These are phyloP conservation scores for Cystobasidium ongulense DNA, from an alignment of 768 basidiomycete genomes.

Conservation along the genomic window DNA sequence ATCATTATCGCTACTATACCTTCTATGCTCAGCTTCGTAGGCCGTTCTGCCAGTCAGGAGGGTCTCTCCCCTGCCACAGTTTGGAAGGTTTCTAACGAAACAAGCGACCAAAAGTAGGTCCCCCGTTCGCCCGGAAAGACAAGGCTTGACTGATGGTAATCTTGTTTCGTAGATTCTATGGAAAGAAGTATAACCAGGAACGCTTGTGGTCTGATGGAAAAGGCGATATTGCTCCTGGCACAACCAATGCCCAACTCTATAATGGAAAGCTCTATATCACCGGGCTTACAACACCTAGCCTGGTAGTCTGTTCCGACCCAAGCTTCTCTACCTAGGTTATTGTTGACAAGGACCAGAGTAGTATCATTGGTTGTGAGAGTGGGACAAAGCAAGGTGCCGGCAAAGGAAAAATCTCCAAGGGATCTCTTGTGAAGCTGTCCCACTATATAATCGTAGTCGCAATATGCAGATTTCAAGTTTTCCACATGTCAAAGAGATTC, in stretches of 20 bases:
- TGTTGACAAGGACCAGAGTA: too few species aligned
- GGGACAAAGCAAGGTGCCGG: too few species aligned
- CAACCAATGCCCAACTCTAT: constrained; percentile 54
- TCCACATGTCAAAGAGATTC: too few species aligned
- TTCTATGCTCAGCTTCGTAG: constrained; percentile 44
- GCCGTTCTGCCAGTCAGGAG: constrained; percentile 12
- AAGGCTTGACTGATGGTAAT: constrained; percentile 44
- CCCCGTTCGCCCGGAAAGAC: constrained; percentile 48
- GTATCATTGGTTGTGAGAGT: too few species aligned
- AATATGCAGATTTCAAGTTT: too few species aligned
- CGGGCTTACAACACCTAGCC: constrained; percentile 50
- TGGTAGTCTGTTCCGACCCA: constrained; percentile 13
- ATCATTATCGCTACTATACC: constrained; percentile 58
- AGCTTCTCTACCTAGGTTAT: neutral
- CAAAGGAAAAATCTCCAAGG: too few species aligned
- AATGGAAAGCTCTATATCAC: constrained; percentile 48
- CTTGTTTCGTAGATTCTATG: constrained; percentile 27
- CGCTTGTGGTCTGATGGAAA: constrained; percentile 61
- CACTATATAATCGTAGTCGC: too few species aligned
- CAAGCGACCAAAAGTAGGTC: constrained; percentile 47
- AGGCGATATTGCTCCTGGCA: constrained; percentile 54
- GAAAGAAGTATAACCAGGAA: constrained; percentile 26
- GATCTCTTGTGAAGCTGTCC: too few species aligned
- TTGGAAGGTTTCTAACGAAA: constrained; percentile 44
- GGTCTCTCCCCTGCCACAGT: neutral